A percentile compares a stretch with the other conserved stretches of the same genome.
Evolutionary conservation across 495 filamentous ascomycete genomes (phyloP).

Genomic region (Tuber melanosporum): DNA sequence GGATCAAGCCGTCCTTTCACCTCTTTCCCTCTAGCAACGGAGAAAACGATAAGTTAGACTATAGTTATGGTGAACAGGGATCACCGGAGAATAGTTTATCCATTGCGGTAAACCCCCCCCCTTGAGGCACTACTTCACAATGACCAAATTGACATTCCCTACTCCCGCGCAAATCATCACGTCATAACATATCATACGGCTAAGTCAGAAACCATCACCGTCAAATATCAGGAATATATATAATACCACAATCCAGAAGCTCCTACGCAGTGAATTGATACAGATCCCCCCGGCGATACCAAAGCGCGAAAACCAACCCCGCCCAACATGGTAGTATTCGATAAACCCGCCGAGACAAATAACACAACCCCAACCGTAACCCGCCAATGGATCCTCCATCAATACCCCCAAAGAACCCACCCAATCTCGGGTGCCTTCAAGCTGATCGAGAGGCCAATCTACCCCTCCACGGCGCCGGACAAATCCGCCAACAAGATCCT

Average conservation of each 20-base stretch:
- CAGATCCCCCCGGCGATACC: background rate
- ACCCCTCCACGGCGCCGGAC: background rate
- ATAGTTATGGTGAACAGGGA: background rate
- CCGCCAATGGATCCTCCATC: slow-evolving; percentile 45
- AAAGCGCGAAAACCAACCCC: background rate
- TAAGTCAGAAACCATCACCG: background rate
- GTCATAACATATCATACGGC: background rate
- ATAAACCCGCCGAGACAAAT: background rate
- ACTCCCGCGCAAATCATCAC: background rate
- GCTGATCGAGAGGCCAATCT: slow-evolving; percentile 46
- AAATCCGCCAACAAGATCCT: slow-evolving; percentile 52
- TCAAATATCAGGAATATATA: background rate
- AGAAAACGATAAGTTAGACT: background rate
- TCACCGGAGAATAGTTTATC: background rate
- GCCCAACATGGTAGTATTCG: background rate
- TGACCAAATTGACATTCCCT: background rate
- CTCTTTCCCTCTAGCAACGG: background rate
- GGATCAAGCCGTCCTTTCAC: background rate
- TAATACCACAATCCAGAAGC: background rate
- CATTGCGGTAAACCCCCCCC: background rate
- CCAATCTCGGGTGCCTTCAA: slow-evolving; percentile 51
- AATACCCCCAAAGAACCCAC: slow-evolving; percentile 48
- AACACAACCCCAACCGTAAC: background rate
- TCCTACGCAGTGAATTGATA: background rate
- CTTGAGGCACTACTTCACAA: background rate